A percentile compares a stretch with the other conserved stretches of the same genome.
phyloP scores from a whole-genome alignment of 2,329 filamentous ascomycete species.

The Berkeleyomyces rouxiae region DNA sequence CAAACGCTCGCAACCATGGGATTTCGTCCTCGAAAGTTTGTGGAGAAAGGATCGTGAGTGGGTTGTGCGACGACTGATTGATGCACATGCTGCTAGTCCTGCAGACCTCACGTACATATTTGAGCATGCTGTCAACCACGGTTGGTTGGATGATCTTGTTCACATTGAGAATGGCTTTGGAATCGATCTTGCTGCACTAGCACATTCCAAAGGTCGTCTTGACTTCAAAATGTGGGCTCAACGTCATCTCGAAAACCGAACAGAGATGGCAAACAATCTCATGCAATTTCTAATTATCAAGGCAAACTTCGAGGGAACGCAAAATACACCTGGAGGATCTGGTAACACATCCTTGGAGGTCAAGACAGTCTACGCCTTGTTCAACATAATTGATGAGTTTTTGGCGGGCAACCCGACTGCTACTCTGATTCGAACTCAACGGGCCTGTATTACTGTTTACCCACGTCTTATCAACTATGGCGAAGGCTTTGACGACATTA shows the following conservation, averaged over 20 bases:
- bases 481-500: constrained; percentile 78
- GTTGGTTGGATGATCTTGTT: constrained; percentile 70
- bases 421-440: constrained; percentile 65
- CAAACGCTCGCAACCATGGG: constrained; percentile 60
- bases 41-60: constrained; percentile 85
- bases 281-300: constrained; percentile 74
- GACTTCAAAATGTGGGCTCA: constrained; percentile 70
- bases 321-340: not conserved
- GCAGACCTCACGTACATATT: constrained; percentile 28
- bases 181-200: constrained; percentile 70
- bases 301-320: constrained; percentile 49
- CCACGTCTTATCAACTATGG: constrained; percentile 93
- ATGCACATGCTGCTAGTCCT: constrained; percentile 64
- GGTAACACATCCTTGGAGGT: constrained; percentile 59
- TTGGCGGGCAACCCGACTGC: constrained; percentile 40
- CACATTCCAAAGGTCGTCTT: constrained; percentile 63
- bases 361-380: constrained; percentile 65
- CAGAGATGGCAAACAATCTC: constrained; percentile 53
- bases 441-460: constrained; percentile 80
- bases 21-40: constrained; percentile 78
- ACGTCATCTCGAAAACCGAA: constrained; percentile 47
- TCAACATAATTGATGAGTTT: constrained; percentile 63
- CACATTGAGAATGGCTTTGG: constrained; percentile 69
- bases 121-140: constrained; percentile 57
- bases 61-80: constrained; percentile 66